Percentiles rank a stretch among this genome's conserved stretches.
These are phyloP conservation scores for Cyberlindnera japonica DNA, from an alignment of 805 yeast species.

Conservation along the genomic window DNA sequence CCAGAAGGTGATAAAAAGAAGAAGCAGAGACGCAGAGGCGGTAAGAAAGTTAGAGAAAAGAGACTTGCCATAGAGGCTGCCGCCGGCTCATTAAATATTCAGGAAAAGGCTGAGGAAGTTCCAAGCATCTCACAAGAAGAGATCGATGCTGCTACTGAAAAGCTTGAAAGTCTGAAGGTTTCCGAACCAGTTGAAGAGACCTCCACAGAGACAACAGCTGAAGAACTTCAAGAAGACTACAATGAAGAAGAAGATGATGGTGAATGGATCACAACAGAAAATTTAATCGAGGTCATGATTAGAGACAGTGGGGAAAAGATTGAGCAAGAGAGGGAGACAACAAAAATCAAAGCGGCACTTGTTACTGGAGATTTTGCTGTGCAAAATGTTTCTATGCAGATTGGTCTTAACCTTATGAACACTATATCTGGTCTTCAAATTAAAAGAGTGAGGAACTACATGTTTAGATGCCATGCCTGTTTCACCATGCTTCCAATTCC, in stretches of 20 bases:
- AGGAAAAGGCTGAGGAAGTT: constrained; percentile 18
- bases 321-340: constrained; percentile 32
- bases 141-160: constrained; percentile 7
- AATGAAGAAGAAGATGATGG: constrained; percentile 71
- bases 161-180: constrained; percentile 4
- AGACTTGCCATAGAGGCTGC: constrained; percentile 39
- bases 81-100: constrained; percentile 28
- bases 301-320: constrained; percentile 67
- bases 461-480: constrained; percentile 98
- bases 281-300: constrained; percentile 62
- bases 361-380: constrained; percentile 97
- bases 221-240: constrained; percentile 27
- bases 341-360: constrained; percentile 65
- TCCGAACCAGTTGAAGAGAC: constrained; percentile 1
- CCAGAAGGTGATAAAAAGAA: constrained; percentile 26
- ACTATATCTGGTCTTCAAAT: constrained; percentile 80
- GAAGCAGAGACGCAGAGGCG: constrained; percentile 58
- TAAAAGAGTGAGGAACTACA: constrained; percentile 80
- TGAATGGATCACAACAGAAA: constrained; percentile 94
- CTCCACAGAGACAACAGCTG: not conserved
- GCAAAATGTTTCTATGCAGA: constrained; percentile 90
- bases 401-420: constrained; percentile 85
- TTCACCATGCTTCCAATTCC: constrained; percentile 78
- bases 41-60: constrained; percentile 60
- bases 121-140: constrained; percentile 7